Evolutionary conservation across 2,329 filamentous ascomycete genomes (phyloP).

Genomic region (Pestalotiopsis sp.): DNA sequence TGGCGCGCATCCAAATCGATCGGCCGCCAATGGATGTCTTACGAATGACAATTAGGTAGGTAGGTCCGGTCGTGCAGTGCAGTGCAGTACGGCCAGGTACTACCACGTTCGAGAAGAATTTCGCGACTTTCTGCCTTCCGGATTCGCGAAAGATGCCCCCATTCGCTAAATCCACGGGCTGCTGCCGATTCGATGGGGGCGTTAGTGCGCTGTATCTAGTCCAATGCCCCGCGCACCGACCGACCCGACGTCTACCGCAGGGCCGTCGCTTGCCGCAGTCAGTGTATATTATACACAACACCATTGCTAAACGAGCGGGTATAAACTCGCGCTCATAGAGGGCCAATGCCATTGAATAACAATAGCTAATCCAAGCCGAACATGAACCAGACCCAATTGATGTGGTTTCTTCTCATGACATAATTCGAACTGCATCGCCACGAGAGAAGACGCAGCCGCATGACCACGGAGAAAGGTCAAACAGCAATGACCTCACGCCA

Average conservation of each 20-base stretch:
- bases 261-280: not conserved
- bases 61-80: not conserved
- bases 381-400: not conserved
- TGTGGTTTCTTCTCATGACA: not conserved
- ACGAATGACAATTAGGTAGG: not conserved
- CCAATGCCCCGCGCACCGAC: not conserved
- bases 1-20: not conserved
- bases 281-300: not conserved
- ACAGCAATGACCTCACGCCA: not conserved
- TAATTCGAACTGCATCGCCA: not conserved
- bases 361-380: not conserved
- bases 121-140: not conserved
- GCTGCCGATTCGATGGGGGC: not conserved
- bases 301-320: too few species aligned
- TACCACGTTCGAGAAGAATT: not conserved
- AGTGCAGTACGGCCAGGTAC: not conserved
- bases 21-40: not conserved
- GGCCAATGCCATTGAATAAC: not conserved
- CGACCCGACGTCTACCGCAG: not conserved
- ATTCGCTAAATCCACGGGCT: not conserved
- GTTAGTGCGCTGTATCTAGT: not conserved
- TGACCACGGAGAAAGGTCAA: not conserved
- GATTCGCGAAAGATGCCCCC: slow-evolving; percentile 1
- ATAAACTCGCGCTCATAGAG: too few species aligned
- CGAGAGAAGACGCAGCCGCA: not conserved